Base-by-base conservation (phyloP, 768 basidiomycete genomes). In the Podaxis pistillaris region DNA sequence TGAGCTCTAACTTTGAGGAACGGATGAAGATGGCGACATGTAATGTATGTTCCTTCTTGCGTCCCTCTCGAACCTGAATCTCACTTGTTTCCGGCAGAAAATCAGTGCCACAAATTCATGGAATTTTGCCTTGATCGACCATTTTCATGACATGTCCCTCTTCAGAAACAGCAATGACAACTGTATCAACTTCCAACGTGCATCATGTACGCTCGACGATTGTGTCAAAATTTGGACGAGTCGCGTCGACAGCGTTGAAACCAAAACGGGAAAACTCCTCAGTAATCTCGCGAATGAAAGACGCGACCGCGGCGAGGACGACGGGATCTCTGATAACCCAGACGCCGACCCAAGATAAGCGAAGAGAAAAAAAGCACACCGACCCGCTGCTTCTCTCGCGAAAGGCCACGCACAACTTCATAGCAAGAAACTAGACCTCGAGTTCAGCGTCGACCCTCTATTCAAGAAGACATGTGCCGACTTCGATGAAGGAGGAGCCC, bases 21-120 rank as follows among this genome's bases (percentile, higher is more conserved):
- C 98, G 97, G 97, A 98, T 99, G 96, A 98, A 98, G 81, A 88
- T 98, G 88, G 95, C 96, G 1, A 98, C 96, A 2, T 97, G 98
- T 72, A 98, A 98, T 75, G 97, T 98, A 72, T 68, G 87, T 79
- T 37, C 64, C 33, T 72, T 46, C n/a, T 49, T 6, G 19, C 5
- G 28, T 6, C 7, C 28, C 33, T 15, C 28, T 54, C 38, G 8
- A 58, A 40, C 40, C 33, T 56, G 62, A 60, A 33, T 36, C 62
- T 69, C 49, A 73, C 59, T 19, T 44, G 53, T 64, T 52, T 63
- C 12, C 19, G 7, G 5, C 37, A n/a, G 97, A 99, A 98, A 98
- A 98, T 99, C 78, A 99, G 95, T 63, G 91, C 93, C 6, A 86
- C 87, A 46, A 99, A 99, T 73, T 94, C 97, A 50, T 99, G 97